Evolutionary conservation across 495 filamentous ascomycete genomes (phyloP).

Genomic region (Trypethelium eluteriae): DNA sequence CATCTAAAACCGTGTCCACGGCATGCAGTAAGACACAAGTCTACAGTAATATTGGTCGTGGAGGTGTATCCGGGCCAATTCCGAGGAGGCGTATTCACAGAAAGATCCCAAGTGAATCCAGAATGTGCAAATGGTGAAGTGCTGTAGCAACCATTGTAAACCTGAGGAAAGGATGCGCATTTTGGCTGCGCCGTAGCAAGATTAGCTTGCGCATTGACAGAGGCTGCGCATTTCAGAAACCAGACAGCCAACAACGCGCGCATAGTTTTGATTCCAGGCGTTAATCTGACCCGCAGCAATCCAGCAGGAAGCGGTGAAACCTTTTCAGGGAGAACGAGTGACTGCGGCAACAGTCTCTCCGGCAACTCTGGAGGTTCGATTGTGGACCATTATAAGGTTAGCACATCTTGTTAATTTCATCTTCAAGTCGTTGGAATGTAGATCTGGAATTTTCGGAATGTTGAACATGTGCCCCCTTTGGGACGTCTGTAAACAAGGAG

Average conservation of each 20-base stretch:
- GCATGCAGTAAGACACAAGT: conserved; percentile 9
- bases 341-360: background rate
- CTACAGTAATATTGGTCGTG: conserved; percentile 9
- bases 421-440: background rate
- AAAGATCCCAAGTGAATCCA: background rate
- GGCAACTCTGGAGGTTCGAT: background rate
- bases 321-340: background rate
- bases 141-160: conserved; percentile 12
- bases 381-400: background rate
- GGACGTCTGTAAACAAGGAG: background rate
- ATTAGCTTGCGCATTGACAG: background rate
- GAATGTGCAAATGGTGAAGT: conserved; percentile 5
- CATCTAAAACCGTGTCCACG: conserved; percentile 10
- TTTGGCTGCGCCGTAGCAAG: conserved; percentile 8
- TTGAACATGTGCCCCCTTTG: background rate
- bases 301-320: no score
- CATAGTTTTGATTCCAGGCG: background rate
- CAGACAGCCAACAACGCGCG: background rate
- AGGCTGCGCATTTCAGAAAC: background rate
- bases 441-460: background rate
- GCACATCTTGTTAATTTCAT: background rate
- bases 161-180: conserved; percentile 5
- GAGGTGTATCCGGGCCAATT: conserved; percentile 9
- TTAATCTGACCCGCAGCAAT: background rate
- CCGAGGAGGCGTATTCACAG: background rate